Evolutionary conservation across 495 filamentous ascomycete species (phyloP).

Genomic region (Podospora pseudoanserina): DNA sequence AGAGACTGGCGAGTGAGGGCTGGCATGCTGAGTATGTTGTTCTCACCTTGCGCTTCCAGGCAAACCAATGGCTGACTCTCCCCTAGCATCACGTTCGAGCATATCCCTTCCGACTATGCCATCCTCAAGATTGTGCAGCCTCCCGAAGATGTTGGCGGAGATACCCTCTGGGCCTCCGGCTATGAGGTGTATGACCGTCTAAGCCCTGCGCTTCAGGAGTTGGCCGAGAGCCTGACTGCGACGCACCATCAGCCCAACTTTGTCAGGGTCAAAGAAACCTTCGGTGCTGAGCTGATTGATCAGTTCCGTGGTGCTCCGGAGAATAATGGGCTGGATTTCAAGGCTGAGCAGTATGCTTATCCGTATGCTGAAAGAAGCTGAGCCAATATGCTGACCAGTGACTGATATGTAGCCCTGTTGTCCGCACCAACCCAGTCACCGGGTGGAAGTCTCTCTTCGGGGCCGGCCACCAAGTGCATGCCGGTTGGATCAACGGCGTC

Average conservation of each 20-base stretch:
- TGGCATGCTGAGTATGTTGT: constrained; percentile 37
- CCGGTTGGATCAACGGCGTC: constrained; percentile 60
- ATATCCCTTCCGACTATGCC: constrained; percentile 59
- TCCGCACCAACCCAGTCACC: constrained; percentile 71
- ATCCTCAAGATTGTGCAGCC: constrained; percentile 54
- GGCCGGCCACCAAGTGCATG: constrained; percentile 51
- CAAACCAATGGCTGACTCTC: constrained; percentile 3
- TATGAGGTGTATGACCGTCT: constrained; percentile 71
- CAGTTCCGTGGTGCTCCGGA: constrained; percentile 58
- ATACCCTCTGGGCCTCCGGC: constrained; percentile 64
- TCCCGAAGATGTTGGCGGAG: constrained; percentile 59
- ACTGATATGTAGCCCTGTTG: constrained; percentile 54
- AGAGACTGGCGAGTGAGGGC: constrained; percentile 30
- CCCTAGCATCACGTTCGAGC: constrained; percentile 59
- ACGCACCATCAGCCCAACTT: constrained; percentile 61
- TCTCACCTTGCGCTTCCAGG: neutral
- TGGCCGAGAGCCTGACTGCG: constrained; percentile 61
- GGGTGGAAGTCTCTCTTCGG: constrained; percentile 70
- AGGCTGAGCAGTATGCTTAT: constrained; percentile 49
- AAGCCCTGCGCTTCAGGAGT: constrained; percentile 56
- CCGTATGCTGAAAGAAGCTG: neutral
- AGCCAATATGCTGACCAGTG: neutral
- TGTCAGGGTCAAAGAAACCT: constrained; percentile 49
- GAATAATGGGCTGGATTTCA: constrained; percentile 60
- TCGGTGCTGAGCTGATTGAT: constrained; percentile 54